Percentiles rank a stretch among this genome's conserved stretches.
Evolutionary conservation across 805 yeast genomes (phyloP).

Genomic region (Starmerella apis): DNA sequence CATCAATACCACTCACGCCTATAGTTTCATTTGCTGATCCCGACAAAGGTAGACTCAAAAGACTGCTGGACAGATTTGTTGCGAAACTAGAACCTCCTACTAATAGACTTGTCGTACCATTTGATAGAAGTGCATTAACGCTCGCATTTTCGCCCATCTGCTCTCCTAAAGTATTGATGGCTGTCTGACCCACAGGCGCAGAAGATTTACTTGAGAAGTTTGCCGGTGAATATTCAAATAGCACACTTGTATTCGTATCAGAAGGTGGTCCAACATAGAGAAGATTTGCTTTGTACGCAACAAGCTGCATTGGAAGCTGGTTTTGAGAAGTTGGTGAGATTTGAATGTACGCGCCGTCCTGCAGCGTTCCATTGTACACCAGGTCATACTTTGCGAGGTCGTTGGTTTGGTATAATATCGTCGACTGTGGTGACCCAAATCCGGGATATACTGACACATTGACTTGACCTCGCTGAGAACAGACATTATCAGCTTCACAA

Average conservation of each 20-base stretch:
- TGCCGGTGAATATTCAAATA: slow-evolving; percentile 68
- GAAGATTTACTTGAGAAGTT: slow-evolving; percentile 44
- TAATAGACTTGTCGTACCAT: slow-evolving; percentile 32
- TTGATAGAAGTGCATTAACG: slow-evolving; percentile 31
- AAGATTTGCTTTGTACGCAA: slow-evolving; percentile 57
- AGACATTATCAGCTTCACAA: slow-evolving; percentile 56
- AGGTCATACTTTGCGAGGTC: slow-evolving; percentile 68
- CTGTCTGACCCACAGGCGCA: slow-evolving; percentile 40
- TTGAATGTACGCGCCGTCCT: slow-evolving; percentile 39
- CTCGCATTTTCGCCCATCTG: slow-evolving; percentile 35
- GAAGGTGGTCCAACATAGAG: slow-evolving; percentile 33
- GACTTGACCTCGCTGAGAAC: slow-evolving; percentile 61
- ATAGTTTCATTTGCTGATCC: not conserved
- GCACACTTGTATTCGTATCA: slow-evolving; percentile 30
- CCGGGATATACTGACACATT: slow-evolving; percentile 57
- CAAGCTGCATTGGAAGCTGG: slow-evolving; percentile 41
- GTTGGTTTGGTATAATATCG: slow-evolving; percentile 70
- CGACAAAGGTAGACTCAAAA: slow-evolving; percentile 4
- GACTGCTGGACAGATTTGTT: slow-evolving; percentile 6
- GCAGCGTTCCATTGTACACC: slow-evolving; percentile 54
- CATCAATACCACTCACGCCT: not conserved
- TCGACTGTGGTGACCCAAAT: slow-evolving; percentile 34
- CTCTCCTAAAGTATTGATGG: slow-evolving; percentile 35
- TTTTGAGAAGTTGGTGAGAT: slow-evolving; percentile 23
- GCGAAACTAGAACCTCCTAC: slow-evolving; percentile 43